Base-by-base conservation (phyloP, 768 basidiomycete species). In the Rhodocollybia butyracea region DNA sequence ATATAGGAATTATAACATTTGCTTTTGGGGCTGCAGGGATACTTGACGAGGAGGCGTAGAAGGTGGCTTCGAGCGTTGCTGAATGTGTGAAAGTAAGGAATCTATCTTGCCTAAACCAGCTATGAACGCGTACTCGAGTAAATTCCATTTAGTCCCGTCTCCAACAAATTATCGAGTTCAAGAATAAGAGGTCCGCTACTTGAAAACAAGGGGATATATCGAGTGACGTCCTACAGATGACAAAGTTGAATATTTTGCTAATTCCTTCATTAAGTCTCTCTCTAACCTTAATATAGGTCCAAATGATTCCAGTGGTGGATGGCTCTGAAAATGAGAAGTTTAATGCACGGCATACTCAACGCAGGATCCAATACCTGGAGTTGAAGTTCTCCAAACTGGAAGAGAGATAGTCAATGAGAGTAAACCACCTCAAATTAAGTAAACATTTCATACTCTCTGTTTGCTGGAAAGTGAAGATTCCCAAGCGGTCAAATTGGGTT, bases 301-400 rank as follows among this genome's bases (percentile, higher is more conserved):
- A 91, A 46, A 89, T 84, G 57, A 91, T 90, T 13, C 88, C 89
- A 47, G 80, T 74, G 3, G 59, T 60, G 1, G 83, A 85, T 0
- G 89, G 89, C 65, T 91, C 89, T 0, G n/a, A n/a, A n/a, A n/a
- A n/a, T n/a, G n/a, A n/a, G n/a, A n/a, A n/a, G n/a, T n/a, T n/a
- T n/a, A n/a, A n/a, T n/a, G n/a, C n/a, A n/a, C n/a, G n/a, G n/a
- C n/a, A n/a, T n/a, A n/a, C n/a, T n/a, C n/a, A n/a, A n/a, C n/a
- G n/a, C n/a, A n/a, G n/a, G n/a, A n/a, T n/a, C n/a, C n/a, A n/a
- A n/a, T n/a, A n/a, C n/a, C n/a, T n/a, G 89, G 85, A 19, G 89
- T 91, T 0, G 88, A 89, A 21, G 86, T 89, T 32, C 89, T 77
- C 89, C 89, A 89, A 46, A 90, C 86, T 88, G 31, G n/a, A 21